A percentile compares a stretch with the other conserved stretches of the same genome.
These are phyloP conservation scores for Puccinellia tenuiflora DNA, from an alignment of 176 grass and related monocot genomes.

Conservation along the genomic window DNA sequence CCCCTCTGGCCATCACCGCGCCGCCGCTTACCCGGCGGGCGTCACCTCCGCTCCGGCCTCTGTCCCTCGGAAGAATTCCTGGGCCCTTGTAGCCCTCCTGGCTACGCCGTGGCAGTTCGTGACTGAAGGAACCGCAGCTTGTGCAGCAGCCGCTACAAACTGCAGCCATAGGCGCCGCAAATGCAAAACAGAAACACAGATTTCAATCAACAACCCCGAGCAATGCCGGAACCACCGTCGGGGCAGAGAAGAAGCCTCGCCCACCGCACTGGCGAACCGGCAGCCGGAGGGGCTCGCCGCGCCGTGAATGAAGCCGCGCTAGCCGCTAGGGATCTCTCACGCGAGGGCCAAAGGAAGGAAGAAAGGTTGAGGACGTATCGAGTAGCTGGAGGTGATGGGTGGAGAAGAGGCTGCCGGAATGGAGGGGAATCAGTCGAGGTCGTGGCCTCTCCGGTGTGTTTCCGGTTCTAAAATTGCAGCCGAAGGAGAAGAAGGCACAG, in stretches of 20 bases:
- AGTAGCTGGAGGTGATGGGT: neutral
- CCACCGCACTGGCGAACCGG: neutral
- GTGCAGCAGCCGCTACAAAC: constrained; percentile 51
- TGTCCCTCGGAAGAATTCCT: neutral
- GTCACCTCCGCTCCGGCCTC: neutral
- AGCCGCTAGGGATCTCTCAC: neutral
- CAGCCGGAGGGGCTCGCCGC: neutral
- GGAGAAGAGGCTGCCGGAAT: neutral
- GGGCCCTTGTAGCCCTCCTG: neutral
- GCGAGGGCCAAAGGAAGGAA: neutral
- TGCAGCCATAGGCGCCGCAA: constrained; percentile 27
- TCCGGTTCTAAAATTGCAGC: neutral
- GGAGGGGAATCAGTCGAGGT: neutral
- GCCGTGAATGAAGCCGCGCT: neutral
- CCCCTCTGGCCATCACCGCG: neutral
- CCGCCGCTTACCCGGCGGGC: neutral
- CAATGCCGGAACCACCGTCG: neutral
- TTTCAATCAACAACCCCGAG: neutral
- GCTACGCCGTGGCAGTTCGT: constrained; percentile 3
- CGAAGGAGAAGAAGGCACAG: neutral
- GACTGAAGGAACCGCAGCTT: constrained; percentile 21
- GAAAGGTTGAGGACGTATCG: neutral
- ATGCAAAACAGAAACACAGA: neutral
- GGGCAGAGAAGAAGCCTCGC: neutral
- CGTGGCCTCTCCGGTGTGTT: neutral